Percentiles rank a stretch among this genome's conserved stretches.
phyloP scores from a whole-genome alignment of 2,329 filamentous ascomycete genomes.

The Cytospora piceicola region DNA sequence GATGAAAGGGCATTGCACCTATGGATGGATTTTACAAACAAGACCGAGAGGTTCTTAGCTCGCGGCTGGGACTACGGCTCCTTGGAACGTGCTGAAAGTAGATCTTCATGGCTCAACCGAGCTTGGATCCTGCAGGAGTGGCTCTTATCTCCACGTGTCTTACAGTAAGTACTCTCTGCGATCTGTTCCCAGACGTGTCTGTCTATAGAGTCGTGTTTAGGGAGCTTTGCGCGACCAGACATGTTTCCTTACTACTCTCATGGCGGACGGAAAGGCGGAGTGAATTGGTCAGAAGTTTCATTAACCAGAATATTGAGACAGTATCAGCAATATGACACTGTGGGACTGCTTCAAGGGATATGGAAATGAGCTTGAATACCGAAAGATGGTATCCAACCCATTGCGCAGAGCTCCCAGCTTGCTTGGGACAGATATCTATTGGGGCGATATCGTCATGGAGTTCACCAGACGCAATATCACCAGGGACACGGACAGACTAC shows the following conservation, averaged over 20 bases:
- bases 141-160: neutral
- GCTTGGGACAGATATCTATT: neutral
- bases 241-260: too few relatives aligned
- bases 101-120: neutral
- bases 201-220: neutral
- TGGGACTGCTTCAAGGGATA: slow-evolving; percentile 4
- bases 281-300: too few relatives aligned
- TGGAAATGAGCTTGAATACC: neutral
- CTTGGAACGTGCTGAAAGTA: too few relatives aligned
- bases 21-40: neutral
- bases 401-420: neutral
- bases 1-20: neutral
- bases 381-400: neutral
- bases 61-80: neutral
- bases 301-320: too few relatives aligned
- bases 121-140: slow-evolving; percentile 5
- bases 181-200: neutral
- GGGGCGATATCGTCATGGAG: neutral
- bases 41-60: neutral
- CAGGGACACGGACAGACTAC: neutral
- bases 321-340: neutral
- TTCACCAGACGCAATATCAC: slow-evolving; percentile 1
- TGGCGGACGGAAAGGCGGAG: too few relatives aligned
- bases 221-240: neutral
- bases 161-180: neutral